A percentile compares a stretch with the other conserved stretches of the same genome.
These are phyloP conservation scores for Ceratocystis colombiana DNA, from an alignment of 2,329 filamentous ascomycete species.

Conservation along the genomic window DNA sequence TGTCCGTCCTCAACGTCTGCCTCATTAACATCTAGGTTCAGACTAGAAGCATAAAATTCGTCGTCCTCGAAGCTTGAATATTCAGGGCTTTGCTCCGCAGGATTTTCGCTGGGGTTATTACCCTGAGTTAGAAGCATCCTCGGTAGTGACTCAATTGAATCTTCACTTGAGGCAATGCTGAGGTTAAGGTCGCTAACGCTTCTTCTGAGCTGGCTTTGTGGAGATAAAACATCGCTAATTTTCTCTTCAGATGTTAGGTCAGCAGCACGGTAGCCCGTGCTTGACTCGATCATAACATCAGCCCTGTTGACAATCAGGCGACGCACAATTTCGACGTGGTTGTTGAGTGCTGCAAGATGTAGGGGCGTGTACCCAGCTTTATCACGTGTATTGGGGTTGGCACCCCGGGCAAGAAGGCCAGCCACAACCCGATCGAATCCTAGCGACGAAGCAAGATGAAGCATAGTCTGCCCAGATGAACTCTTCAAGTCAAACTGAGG, in stretches of 20 bases:
- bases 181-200: slow-evolving; percentile 23
- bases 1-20: slow-evolving; percentile 26
- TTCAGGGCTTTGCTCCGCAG: slow-evolving; percentile 31
- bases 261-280: slow-evolving; percentile 19
- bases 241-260: slow-evolving; percentile 18
- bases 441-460: slow-evolving; percentile 67
- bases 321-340: slow-evolving; percentile 64
- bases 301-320: slow-evolving; percentile 64
- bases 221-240: slow-evolving; percentile 21
- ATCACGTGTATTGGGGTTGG: slow-evolving; percentile 63
- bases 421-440: slow-evolving; percentile 67
- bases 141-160: slow-evolving; percentile 23
- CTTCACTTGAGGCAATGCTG: slow-evolving; percentile 14
- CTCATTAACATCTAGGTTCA: slow-evolving; percentile 34
- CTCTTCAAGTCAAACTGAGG: slow-evolving; percentile 56
- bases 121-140: slow-evolving; percentile 16
- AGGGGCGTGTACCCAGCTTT: slow-evolving; percentile 72
- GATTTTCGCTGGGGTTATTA: neutral
- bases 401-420: slow-evolving; percentile 66
- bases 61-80: slow-evolving; percentile 40
- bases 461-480: slow-evolving; percentile 65
- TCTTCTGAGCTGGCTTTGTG: slow-evolving; percentile 25
- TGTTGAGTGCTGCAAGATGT: slow-evolving; percentile 69
- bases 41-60: slow-evolving; percentile 36
- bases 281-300: slow-evolving; percentile 51